phyloP scores from a whole-genome alignment of 2,329 filamentous ascomycete genomes.

The Arthrinium phaeospermum region DNA sequence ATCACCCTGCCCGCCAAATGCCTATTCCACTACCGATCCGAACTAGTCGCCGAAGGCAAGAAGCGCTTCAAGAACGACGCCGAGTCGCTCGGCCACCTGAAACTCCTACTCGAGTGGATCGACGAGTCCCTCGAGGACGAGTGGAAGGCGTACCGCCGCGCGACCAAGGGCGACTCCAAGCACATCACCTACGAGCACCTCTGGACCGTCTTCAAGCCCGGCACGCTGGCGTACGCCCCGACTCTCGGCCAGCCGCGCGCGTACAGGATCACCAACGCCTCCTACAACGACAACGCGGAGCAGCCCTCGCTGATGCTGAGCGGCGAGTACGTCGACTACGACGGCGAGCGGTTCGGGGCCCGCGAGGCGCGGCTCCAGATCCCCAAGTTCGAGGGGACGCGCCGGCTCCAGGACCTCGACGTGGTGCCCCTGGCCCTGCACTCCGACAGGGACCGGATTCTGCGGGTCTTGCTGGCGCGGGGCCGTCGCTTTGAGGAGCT shows the following conservation, averaged over 20 bases:
- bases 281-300: constrained; percentile 34
- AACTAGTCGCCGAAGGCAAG: constrained; percentile 34
- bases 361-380: constrained; percentile 33
- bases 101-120: constrained; percentile 39
- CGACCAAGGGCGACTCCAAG: constrained; percentile 31
- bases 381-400: constrained; percentile 33
- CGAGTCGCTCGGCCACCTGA: constrained; percentile 34
- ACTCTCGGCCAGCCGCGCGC: constrained; percentile 36
- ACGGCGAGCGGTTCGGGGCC: constrained; percentile 42
- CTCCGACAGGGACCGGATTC: constrained; percentile 30
- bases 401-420: constrained; percentile 35
- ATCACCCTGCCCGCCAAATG: constrained; percentile 34
- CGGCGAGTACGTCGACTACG: constrained; percentile 40
- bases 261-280: constrained; percentile 31
- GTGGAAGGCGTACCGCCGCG: constrained; percentile 34
- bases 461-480: constrained; percentile 32
- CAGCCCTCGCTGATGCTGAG: constrained; percentile 32
- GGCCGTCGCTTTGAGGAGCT: constrained; percentile 41
- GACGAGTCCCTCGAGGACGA: constrained; percentile 40
- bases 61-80: constrained; percentile 33
- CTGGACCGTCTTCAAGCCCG: constrained; percentile 38
- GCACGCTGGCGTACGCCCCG: constrained; percentile 34
- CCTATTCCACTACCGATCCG: constrained; percentile 35
- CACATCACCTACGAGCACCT: constrained; percentile 36
- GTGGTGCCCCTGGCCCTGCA: constrained; percentile 38